These are phyloP conservation scores for Talaromyces sp. DNA, from an alignment of 2,329 filamentous ascomycete genomes.

Conservation along the genomic window DNA sequence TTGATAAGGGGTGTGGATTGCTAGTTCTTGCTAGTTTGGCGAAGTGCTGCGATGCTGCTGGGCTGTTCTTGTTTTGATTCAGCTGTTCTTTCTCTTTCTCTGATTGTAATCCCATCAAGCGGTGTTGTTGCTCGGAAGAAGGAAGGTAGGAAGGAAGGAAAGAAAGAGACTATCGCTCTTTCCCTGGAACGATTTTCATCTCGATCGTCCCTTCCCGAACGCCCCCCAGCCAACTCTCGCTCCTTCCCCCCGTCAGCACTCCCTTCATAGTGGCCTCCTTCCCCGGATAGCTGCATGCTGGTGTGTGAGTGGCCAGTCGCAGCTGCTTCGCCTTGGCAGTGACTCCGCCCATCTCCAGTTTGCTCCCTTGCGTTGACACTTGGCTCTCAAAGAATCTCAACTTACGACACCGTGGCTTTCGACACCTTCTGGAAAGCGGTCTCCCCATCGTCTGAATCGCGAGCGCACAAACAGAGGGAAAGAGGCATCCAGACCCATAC, in stretches of 20 bases:
- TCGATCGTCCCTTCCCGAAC: background rate
- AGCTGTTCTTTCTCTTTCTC: background rate
- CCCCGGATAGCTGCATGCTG: conserved; percentile 11
- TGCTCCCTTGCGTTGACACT: conserved; percentile 9
- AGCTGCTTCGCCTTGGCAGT: conserved; percentile 5
- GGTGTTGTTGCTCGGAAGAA: background rate
- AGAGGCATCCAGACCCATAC: background rate
- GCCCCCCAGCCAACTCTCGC: background rate
- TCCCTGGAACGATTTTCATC: background rate
- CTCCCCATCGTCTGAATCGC: background rate
- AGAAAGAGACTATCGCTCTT: background rate
- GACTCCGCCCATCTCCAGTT: background rate
- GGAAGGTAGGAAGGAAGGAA: no score
- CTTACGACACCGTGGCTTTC: background rate
- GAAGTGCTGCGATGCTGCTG: no score
- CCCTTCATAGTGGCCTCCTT: conserved; percentile 6
- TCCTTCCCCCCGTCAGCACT: conserved; percentile 4
- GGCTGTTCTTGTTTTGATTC: background rate
- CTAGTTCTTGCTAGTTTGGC: background rate
- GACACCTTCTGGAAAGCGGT: conserved; percentile 7
- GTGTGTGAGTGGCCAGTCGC: conserved; percentile 1
- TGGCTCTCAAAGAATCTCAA: background rate
- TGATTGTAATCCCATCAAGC: no score
- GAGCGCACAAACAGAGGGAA: background rate
- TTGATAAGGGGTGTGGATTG: background rate